Evolutionary conservation across 306 rosid genomes (phyloP).

Genomic region (Elaeagnus macrophylla): DNA sequence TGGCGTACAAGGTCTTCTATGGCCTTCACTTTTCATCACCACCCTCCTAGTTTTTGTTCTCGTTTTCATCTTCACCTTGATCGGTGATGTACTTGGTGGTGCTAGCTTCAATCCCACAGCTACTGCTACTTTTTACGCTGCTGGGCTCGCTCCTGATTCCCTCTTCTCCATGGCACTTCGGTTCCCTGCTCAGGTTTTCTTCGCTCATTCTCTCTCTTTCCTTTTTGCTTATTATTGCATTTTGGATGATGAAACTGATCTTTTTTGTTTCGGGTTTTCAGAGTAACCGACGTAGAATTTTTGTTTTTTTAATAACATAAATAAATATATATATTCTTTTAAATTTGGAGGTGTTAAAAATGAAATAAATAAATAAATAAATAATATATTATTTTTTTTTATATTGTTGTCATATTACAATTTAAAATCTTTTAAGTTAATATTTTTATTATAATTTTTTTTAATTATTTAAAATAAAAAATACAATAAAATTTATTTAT

Average conservation of each 20-base stretch:
- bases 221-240: neutral
- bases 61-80: conserved; percentile 41
- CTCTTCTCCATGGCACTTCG: conserved; percentile 80
- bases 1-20: conserved; percentile 36
- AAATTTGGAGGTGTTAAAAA: too few relatives aligned
- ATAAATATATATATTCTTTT: too few relatives aligned
- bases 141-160: conserved; percentile 59
- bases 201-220: neutral
- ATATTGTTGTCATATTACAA: too few relatives aligned
- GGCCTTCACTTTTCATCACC: conserved; percentile 48
- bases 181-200: conserved; percentile 75
- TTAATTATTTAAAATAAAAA: too few relatives aligned
- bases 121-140: conserved; percentile 65
- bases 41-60: conserved; percentile 48
- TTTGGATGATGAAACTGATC: neutral
- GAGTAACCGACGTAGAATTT: too few relatives aligned
- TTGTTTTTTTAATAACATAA: too few relatives aligned
- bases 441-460: too few relatives aligned
- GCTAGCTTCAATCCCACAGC: conserved; percentile 92
- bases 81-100: conserved; percentile 63
- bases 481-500: too few relatives aligned
- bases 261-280: neutral
- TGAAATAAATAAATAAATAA: too few relatives aligned
- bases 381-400: too few relatives aligned
- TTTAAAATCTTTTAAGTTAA: too few relatives aligned